Conservation (phyloP, 176 grass and related monocot species). For the Aegilops longissima region DNA sequence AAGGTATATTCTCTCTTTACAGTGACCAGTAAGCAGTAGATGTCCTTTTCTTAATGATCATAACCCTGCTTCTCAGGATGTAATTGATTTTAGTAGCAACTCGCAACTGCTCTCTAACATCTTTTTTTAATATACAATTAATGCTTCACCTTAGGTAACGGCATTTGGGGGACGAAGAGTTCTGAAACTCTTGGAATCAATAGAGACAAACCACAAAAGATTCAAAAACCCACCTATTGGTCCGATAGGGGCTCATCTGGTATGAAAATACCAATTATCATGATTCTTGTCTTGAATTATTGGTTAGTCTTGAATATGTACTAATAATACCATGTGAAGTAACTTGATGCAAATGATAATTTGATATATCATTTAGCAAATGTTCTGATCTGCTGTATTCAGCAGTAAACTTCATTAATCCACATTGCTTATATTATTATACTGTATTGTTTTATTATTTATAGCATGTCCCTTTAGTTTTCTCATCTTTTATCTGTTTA, state of each 20-base stretch:
- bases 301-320: slow-evolving; percentile 3
- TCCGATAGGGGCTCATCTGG: slow-evolving; percentile 84
- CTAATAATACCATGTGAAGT: background rate
- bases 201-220: slow-evolving; percentile 54
- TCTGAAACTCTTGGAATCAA: slow-evolving; percentile 50
- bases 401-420: background rate
- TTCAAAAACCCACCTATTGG: slow-evolving; percentile 74
- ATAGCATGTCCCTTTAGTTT: background rate
- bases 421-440: background rate
- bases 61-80: background rate
- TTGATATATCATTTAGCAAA: background rate
- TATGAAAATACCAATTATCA: slow-evolving; percentile 44
- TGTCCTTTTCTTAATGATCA: slow-evolving; percentile 6
- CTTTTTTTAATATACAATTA: slow-evolving; percentile 19
- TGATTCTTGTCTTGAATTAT: slow-evolving; percentile 10
- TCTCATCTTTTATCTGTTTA: background rate
- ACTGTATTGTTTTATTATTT: background rate
- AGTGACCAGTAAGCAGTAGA: background rate
- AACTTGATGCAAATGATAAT: background rate
- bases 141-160: slow-evolving; percentile 43
- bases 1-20: slow-evolving; percentile 40
- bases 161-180: slow-evolving; percentile 83
- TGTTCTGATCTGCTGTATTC: background rate
- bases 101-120: background rate
- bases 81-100: background rate